Conservation (phyloP, 108 stramenopile genomes). For the Ochromonas danica region DNA sequence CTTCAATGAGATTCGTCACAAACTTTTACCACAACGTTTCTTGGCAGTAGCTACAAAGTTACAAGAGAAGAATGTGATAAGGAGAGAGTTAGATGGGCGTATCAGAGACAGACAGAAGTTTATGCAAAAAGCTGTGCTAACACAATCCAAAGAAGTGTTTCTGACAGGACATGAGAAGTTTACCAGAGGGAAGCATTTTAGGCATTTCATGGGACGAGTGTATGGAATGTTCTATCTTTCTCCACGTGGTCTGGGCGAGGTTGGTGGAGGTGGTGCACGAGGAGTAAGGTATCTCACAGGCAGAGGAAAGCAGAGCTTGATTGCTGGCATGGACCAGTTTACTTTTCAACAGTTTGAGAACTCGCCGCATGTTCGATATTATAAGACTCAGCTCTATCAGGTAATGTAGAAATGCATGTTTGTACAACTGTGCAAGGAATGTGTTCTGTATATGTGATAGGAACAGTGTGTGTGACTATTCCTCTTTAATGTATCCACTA, state of each 20-base stretch:
- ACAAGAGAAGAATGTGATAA: background rate
- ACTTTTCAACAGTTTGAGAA: background rate
- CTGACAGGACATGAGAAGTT: background rate
- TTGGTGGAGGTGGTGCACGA: too few species aligned
- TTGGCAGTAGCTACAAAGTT: background rate
- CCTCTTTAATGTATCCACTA: too few species aligned
- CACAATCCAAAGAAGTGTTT: background rate
- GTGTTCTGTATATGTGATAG: too few species aligned
- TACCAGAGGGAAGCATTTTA: too few species aligned
- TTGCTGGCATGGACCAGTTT: slow-evolving; percentile 2
- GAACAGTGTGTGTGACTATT: too few species aligned
- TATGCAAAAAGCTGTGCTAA: slow-evolving; percentile 13
- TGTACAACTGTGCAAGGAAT: too few species aligned
- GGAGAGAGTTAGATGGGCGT: background rate
- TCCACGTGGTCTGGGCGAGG: too few species aligned
- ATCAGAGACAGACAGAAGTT: slow-evolving; percentile 10
- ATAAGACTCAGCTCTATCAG: slow-evolving; percentile 11
- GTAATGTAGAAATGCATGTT: too few species aligned
- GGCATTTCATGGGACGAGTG: too few species aligned
- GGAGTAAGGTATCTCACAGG: too few species aligned
- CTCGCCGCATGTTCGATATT: slow-evolving; percentile 27
- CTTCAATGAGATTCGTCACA: slow-evolving; percentile 23
- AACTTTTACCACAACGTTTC: background rate
- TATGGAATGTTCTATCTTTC: too few species aligned
- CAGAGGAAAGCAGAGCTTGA: too few species aligned